A percentile compares a stretch with the other conserved stretches of the same genome.
phyloP scores from a whole-genome alignment of 2,329 filamentous ascomycete genomes.

The Pseudogymnoascus sp. region DNA sequence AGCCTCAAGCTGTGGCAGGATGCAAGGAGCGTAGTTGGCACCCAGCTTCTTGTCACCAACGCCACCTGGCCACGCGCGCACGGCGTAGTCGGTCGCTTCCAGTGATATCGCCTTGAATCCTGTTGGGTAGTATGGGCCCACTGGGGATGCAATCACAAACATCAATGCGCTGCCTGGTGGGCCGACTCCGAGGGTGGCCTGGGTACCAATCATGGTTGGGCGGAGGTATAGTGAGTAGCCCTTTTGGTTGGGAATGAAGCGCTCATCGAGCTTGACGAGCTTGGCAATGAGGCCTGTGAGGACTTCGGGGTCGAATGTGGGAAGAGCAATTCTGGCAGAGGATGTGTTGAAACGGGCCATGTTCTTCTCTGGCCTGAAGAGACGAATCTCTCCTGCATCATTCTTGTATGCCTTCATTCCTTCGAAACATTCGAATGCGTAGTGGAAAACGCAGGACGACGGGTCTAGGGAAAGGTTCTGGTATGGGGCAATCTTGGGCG shows the following conservation, averaged over 20 bases:
- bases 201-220: constrained; percentile 95
- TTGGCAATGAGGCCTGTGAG: constrained; percentile 75
- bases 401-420: constrained; percentile 99
- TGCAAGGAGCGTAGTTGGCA: constrained; percentile 98
- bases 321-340: constrained; percentile 81
- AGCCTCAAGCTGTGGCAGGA: constrained; percentile 90
- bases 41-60: constrained; percentile 98
- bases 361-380: constrained; percentile 94
- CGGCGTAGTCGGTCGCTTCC: constrained; percentile 92
- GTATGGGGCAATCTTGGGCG: constrained; percentile 81
- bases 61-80: constrained; percentile 94
- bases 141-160: constrained; percentile 91
- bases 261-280: constrained; percentile 71
- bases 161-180: constrained; percentile 87
- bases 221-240: constrained; percentile 95
- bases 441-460: constrained; percentile 95
- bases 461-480: constrained; percentile 96
- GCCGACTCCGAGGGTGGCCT: constrained; percentile 85
- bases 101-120: constrained; percentile 96
- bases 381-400: constrained; percentile 63
- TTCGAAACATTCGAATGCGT: constrained; percentile 96
- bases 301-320: constrained; percentile 67
- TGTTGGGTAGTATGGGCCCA: constrained; percentile 95
- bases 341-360: constrained; percentile 94
- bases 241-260: constrained; percentile 78